Base-by-base conservation (phyloP, 345 rosid genomes). In the Gossypium thurberi region DNA sequence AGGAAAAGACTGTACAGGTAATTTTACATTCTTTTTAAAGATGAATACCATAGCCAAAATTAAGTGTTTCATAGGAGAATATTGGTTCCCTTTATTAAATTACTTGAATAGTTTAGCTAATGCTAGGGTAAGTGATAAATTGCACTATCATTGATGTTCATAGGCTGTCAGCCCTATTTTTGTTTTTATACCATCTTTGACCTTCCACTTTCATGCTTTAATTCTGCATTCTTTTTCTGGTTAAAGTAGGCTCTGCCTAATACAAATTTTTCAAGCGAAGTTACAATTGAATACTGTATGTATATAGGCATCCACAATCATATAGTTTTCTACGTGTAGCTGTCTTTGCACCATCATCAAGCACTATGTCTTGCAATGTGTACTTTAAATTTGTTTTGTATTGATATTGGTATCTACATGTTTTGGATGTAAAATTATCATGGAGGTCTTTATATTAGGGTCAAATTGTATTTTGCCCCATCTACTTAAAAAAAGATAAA, bases 31-130 rank as follows among this genome's bases (percentile, higher is more conserved):
- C 57, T 68, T 67, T 26, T 68, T 8, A 26, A 66, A 46, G 70
- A 46, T 77, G 97, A 17, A 79, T 94, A 59, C 20, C 67, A 33
- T 33, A 58, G 57, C 25, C 57, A 67, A 47, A 66, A 21, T 23
- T 47, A 46, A 20, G 33, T 48, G 47, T 20, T 43, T 42, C 71
- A 48, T 67, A 67, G 57, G 14, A 48, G 25, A 37, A 63, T 37
- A 37, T 11, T 0, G 18, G 42, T 33, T 61, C 6, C 65, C 17
- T 28, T 21, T 15, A 61, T 47, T 63, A 33, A 63, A n/a, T 63
- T 63, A 17, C 44, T 33, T 12, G n/a, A 46, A 33, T 25, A 28
- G 42, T 28, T 56, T 56, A 56, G 64, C 10, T 20, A 65, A 44
- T 21, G 69, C 52, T 44, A 65, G 52, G 23, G n/a, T 65, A 43